phyloP scores from a whole-genome alignment of 2,329 filamentous ascomycete species.

The Aspergillus luchuensis region DNA sequence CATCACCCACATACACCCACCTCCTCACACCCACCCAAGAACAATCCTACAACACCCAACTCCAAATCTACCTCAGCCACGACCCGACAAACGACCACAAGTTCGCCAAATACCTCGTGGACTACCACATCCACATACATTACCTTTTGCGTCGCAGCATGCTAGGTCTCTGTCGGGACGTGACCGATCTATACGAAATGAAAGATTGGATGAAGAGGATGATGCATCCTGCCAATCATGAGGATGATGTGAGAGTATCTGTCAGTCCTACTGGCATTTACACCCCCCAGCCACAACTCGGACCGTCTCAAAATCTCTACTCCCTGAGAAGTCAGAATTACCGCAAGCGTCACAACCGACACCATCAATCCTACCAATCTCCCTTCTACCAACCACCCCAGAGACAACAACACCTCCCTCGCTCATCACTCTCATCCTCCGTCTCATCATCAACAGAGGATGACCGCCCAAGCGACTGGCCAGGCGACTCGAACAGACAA shows the following conservation, averaged over 20 bases:
- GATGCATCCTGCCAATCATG: not conserved
- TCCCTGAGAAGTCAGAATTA: too few species aligned
- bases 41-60: slow-evolving; percentile 11
- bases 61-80: slow-evolving; percentile 3
- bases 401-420: too few species aligned
- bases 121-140: slow-evolving; percentile 39
- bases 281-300: too few species aligned
- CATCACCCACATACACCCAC: not conserved
- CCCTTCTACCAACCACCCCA: too few species aligned
- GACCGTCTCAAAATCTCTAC: too few species aligned
- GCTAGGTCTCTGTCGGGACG: slow-evolving; percentile 33
- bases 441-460: not conserved
- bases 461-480: slow-evolving; percentile 3
- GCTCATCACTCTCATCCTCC: not conserved
- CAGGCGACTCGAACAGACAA: slow-evolving; percentile 1
- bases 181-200: slow-evolving; percentile 30
- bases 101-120: slow-evolving; percentile 34
- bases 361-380: too few species aligned
- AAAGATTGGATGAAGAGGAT: slow-evolving; percentile 30
- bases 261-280: too few species aligned
- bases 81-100: slow-evolving; percentile 15
- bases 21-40: not conserved
- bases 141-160: slow-evolving; percentile 26
- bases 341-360: too few species aligned
- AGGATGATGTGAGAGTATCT: not conserved